phyloP scores from a whole-genome alignment of 2,329 filamentous ascomycete genomes.

The Phialocephala sp. region DNA sequence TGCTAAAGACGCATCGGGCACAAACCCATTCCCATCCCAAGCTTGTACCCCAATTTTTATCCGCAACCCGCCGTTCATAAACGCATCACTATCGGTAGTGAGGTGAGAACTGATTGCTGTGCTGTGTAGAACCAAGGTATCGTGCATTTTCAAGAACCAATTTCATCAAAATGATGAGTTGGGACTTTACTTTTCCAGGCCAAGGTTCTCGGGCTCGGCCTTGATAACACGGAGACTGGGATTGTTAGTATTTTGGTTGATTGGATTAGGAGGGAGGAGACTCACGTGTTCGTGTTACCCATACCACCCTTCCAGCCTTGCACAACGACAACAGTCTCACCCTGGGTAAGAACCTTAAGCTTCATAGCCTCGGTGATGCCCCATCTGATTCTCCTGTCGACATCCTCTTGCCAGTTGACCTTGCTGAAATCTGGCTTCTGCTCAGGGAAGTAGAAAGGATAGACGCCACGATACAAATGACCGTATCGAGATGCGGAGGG shows the following conservation, averaged over 20 bases:
- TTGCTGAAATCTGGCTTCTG: slow-evolving; percentile 92
- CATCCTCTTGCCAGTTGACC: slow-evolving; percentile 98
- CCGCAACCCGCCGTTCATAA: not conserved
- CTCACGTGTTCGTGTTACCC: slow-evolving; percentile 83
- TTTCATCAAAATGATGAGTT: not conserved
- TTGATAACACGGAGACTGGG: slow-evolving; percentile 43
- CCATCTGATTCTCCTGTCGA: slow-evolving; percentile 97
- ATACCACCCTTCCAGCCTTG: slow-evolving; percentile 92
- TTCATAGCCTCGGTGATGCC: slow-evolving; percentile 86
- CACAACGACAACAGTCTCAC: slow-evolving; percentile 80
- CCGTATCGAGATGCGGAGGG: slow-evolving; percentile 83
- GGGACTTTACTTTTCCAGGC: slow-evolving; percentile 15
- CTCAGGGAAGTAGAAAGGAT: slow-evolving; percentile 94
- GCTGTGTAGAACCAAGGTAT: not conserved
- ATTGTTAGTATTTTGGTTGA: slow-evolving; percentile 15
- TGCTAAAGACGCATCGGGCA: not conserved
- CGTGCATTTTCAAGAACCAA: not conserved
- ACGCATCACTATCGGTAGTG: not conserved
- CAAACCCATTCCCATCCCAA: not conserved
- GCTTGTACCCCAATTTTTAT: not conserved
- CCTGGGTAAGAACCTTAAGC: slow-evolving; percentile 75
- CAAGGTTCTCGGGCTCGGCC: slow-evolving; percentile 40
- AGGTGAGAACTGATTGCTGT: not conserved
- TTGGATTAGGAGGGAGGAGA: not conserved
- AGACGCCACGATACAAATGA: slow-evolving; percentile 96